phyloP scores from a whole-genome alignment of 176 grass and related monocot genomes.

The Oryza meyeriana region DNA sequence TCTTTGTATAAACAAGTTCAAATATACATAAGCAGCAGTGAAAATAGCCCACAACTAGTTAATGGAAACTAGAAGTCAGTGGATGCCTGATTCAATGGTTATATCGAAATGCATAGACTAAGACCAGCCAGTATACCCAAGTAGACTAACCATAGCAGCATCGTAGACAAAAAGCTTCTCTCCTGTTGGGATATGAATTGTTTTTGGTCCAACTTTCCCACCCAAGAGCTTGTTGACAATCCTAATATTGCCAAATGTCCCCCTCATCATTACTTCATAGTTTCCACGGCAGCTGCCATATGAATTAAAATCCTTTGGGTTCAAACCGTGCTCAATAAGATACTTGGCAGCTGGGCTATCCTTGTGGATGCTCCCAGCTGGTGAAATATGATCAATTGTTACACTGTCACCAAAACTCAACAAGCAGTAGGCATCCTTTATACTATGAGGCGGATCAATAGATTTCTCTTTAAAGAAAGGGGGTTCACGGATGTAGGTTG shows the following conservation, averaged over 20 bases:
- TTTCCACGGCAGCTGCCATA: conserved; percentile 54
- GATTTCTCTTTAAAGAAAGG: conserved; percentile 55
- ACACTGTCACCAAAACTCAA: conserved; percentile 49
- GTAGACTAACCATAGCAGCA: conserved; percentile 42
- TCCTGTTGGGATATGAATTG: conserved; percentile 35
- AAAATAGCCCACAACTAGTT: background rate
- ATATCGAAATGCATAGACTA: background rate
- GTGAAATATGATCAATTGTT: conserved; percentile 61
- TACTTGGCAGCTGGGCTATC: conserved; percentile 66
- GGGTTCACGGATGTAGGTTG: conserved; percentile 50
- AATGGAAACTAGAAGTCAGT: background rate
- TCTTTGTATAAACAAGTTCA: too few species aligned
- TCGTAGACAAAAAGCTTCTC: conserved; percentile 48
- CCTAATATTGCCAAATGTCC: conserved; percentile 57
- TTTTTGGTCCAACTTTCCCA: conserved; percentile 33
- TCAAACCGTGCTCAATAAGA: conserved; percentile 36
- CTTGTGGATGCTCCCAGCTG: conserved; percentile 64
- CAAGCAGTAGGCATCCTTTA: conserved; percentile 58
- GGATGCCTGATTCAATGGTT: background rate
- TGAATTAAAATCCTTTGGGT: conserved; percentile 52
- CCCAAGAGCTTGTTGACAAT: conserved; percentile 48
- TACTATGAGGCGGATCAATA: conserved; percentile 36
- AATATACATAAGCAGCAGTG: background rate
- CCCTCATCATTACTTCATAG: conserved; percentile 53
- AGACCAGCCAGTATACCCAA: background rate